These are phyloP conservation scores for Ceratobasidium sp. DNA, from an alignment of 1,284 basidiomycete genomes.

Conservation along the genomic window DNA sequence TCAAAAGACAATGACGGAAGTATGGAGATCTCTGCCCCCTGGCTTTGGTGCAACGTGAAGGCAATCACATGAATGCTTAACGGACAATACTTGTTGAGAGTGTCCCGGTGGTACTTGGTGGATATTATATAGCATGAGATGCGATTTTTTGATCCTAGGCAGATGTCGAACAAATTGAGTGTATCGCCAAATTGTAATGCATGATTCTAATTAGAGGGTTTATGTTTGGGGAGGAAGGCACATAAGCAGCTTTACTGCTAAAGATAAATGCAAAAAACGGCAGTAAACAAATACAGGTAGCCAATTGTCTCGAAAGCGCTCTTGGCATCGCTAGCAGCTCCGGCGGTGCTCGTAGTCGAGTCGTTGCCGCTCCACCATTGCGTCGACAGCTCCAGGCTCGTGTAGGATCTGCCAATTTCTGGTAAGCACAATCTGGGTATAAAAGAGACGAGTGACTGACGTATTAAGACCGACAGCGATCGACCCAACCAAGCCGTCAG, in stretches of 20 bases:
- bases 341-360: not conserved
- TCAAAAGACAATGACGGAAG: not conserved
- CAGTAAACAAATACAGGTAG: not conserved
- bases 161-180: no score
- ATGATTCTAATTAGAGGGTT: no score
- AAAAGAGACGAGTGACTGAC: not conserved
- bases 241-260: no score
- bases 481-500: conserved; percentile 16
- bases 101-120: no score
- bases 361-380: conserved; percentile 30
- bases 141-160: no score
- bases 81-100: no score
- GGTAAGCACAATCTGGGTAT: not conserved
- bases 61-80: no score
- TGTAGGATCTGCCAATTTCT: not conserved
- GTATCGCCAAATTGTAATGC: no score
- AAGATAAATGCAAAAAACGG: no score
- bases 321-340: not conserved
- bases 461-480: conserved; percentile 32
- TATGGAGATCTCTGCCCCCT: not conserved
- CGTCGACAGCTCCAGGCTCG: conserved; percentile 19
- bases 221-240: no score
- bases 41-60: no score
- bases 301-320: not conserved
- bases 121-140: no score